Percentiles rank a stretch among this genome's conserved stretches.
phyloP scores from a whole-genome alignment of 1,139 yeast genomes.

The Eremothecium gossypii region DNA sequence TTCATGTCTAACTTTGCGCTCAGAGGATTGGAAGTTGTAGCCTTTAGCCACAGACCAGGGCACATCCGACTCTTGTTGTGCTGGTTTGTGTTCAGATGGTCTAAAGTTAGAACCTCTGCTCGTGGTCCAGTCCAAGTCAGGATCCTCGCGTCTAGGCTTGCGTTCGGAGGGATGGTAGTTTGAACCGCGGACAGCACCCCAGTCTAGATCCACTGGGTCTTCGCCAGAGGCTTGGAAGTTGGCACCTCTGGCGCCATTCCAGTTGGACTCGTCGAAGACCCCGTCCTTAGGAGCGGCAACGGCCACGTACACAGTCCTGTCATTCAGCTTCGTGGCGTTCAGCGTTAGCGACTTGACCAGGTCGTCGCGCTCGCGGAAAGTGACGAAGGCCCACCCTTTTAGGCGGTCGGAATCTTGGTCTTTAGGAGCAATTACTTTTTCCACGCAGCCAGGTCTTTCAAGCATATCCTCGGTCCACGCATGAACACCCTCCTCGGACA shows the following conservation, averaged over 20 bases:
- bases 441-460: slow-evolving; percentile 49
- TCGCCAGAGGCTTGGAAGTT: slow-evolving; percentile 30
- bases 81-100: slow-evolving; percentile 22
- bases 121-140: slow-evolving; percentile 28
- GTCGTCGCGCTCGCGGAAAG: slow-evolving; percentile 55
- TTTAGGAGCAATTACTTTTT: slow-evolving; percentile 49
- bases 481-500: slow-evolving; percentile 53
- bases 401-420: slow-evolving; percentile 58
- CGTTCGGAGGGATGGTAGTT: slow-evolving; percentile 30
- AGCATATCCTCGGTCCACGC: slow-evolving; percentile 62
- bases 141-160: slow-evolving; percentile 31
- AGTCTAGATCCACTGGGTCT: slow-evolving; percentile 43
- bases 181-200: slow-evolving; percentile 44
- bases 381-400: slow-evolving; percentile 82
- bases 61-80: slow-evolving; percentile 36
- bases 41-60: slow-evolving; percentile 37
- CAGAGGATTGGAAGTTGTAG: slow-evolving; percentile 18
- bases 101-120: slow-evolving; percentile 18
- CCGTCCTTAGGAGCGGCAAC: slow-evolving; percentile 80
- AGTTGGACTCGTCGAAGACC: slow-evolving; percentile 30
- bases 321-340: slow-evolving; percentile 55
- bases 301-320: slow-evolving; percentile 70
- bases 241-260: slow-evolving; percentile 34
- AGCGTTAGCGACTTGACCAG: slow-evolving; percentile 64
- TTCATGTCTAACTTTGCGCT: slow-evolving; percentile 34